Evolutionary conservation across 805 yeast genomes (phyloP).

Genomic region (Cyberlindnera samutprakarnensis): DNA sequence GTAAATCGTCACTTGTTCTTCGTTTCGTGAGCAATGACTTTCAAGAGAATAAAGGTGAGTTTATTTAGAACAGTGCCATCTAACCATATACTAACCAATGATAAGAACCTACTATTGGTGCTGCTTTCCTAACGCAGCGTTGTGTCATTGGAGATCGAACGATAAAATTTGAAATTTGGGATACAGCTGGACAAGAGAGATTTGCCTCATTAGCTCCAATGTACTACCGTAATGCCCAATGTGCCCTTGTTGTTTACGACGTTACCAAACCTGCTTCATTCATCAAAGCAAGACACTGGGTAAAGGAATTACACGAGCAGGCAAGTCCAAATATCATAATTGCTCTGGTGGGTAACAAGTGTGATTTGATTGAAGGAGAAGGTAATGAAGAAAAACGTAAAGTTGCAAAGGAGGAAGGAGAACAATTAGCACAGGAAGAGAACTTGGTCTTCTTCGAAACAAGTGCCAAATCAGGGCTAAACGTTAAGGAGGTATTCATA

Average conservation of each 20-base stretch:
- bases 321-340: slow-evolving; percentile 88
- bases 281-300: slow-evolving; percentile 97
- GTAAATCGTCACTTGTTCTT: slow-evolving; percentile 86
- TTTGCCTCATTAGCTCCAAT: slow-evolving; percentile 95
- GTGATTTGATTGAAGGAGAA: slow-evolving; percentile 56
- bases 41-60: slow-evolving; percentile 74
- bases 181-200: slow-evolving; percentile 97
- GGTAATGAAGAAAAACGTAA: slow-evolving; percentile 54
- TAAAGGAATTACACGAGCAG: slow-evolving; percentile 89
- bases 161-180: slow-evolving; percentile 90
- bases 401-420: slow-evolving; percentile 82
- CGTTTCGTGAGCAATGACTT: slow-evolving; percentile 93
- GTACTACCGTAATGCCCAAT: slow-evolving; percentile 96
- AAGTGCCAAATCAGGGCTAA: slow-evolving; percentile 83
- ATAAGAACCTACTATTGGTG: slow-evolving; percentile 91
- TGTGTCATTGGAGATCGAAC: slow-evolving; percentile 81
- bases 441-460: slow-evolving; percentile 88
- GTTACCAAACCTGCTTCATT: slow-evolving; percentile 92
- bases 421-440: slow-evolving; percentile 83
- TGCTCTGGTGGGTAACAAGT: slow-evolving; percentile 91
- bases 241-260: slow-evolving; percentile 93
- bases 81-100: slow-evolving; percentile 7
- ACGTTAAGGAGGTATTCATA: slow-evolving; percentile 86
- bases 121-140: slow-evolving; percentile 92
- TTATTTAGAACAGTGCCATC: neutral